Evolutionary conservation across 1,284 basidiomycete species (phyloP).

Genomic region (Papiliotrema laurentii): DNA sequence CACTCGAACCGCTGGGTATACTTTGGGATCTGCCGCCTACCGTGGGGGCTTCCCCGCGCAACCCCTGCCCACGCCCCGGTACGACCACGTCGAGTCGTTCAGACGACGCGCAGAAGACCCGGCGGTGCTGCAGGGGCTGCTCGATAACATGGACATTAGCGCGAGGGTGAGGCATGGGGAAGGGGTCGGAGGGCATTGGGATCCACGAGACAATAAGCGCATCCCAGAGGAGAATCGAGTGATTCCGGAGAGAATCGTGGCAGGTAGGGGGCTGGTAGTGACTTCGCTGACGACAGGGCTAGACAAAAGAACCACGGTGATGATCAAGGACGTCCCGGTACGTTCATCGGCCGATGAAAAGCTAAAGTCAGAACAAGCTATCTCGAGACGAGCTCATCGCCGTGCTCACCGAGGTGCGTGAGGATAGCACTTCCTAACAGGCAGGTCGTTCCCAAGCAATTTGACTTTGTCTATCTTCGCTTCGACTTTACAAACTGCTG

Average conservation of each 20-base stretch:
- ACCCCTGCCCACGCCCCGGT: not conserved
- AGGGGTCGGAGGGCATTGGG: slow-evolving; percentile 17
- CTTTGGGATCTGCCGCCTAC: slow-evolving; percentile 13
- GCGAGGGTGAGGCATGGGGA: slow-evolving; percentile 24
- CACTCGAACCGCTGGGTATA: not conserved
- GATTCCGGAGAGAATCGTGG: slow-evolving; percentile 32
- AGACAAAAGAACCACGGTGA: slow-evolving; percentile 44
- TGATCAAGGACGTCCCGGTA: slow-evolving; percentile 49
- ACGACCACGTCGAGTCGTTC: slow-evolving; percentile 8
- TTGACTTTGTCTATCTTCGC: slow-evolving; percentile 48
- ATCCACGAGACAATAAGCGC: slow-evolving; percentile 21
- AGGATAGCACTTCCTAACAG: not conserved
- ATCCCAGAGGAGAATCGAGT: slow-evolving; percentile 38
- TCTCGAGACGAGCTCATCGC: slow-evolving; percentile 43
- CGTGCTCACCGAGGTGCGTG: slow-evolving; percentile 37
- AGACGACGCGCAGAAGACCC: slow-evolving; percentile 17
- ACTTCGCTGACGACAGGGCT: slow-evolving; percentile 21
- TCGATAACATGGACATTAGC: slow-evolving; percentile 25
- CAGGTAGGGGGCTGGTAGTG: slow-evolving; percentile 18
- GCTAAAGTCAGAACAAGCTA: slow-evolving; percentile 41
- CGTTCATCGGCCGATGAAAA: slow-evolving; percentile 4
- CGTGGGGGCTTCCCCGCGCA: not conserved
- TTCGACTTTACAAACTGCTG: slow-evolving; percentile 48
- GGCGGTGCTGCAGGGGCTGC: slow-evolving; percentile 22
- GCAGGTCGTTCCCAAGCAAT: slow-evolving; percentile 42